Base-by-base conservation (phyloP, 1,139 yeast species). In the Candida gigantensis region DNA sequence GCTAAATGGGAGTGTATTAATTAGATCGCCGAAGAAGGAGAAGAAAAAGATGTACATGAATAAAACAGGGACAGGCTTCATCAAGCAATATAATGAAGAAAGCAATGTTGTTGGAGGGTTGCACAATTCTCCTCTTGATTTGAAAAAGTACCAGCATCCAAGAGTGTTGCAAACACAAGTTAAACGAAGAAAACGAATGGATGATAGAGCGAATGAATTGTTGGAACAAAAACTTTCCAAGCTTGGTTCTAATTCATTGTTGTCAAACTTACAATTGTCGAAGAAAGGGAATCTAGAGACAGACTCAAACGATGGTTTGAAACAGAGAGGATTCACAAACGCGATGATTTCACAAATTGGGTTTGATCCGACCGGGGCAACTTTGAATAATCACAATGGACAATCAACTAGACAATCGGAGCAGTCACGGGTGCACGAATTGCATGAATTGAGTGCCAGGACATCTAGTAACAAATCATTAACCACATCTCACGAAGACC, bases 1-100 rank as follows among this genome's bases (percentile, higher is more conserved):
- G 57, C 67, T 89, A 37, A 84, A 80, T 48, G 82, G 87, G 3
- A 70, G 77, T 35, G 72, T 74, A 17, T 68, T 77, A 42, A 49
- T 65, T 58, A 60, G 60, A 47, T 62, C 71, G 2, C 74, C 73
- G 0, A 50, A 49, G 32, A 46, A 57, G 37, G 48, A 46, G 12
- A 57, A 53, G n/a, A 55, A 54, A 21, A 53, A 57, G 4, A 47
- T 58, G 42, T 61, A 52, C 37, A 36, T 55, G 28, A 50, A 42
- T 28, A 34, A 34, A 26, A 44, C 37, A 11, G 52, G 55, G 31
- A 3, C 23, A n/a, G 33, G 32, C 3, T 37, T 19, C 15, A 34
- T 40, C 9, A 35, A 28, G 16, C 40, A 51, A 13, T 50, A 47
- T 16, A 62, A 62, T 40, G 65, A 60, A 44, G 59, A 57, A 28